phyloP scores from a whole-genome alignment of 225 moss, liverwort and hornwort genomes.

The Physcomitrellopsis africana region DNA sequence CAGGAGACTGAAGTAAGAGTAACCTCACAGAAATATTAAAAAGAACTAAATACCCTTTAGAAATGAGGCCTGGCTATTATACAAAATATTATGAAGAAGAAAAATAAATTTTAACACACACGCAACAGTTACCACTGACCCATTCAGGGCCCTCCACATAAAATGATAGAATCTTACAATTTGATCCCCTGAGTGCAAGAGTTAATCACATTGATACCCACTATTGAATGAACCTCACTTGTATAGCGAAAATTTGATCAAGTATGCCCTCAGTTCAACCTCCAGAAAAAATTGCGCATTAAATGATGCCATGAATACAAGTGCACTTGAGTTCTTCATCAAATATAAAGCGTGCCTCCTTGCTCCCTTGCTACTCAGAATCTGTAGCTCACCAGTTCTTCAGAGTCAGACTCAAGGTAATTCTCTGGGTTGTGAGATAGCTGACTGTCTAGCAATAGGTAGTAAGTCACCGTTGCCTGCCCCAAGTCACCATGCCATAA shows the following conservation, averaged over 20 bases:
- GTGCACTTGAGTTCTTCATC: constrained; percentile 18
- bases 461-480: constrained; percentile 68
- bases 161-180: no score
- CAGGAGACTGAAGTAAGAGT: neutral
- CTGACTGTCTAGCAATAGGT: constrained; percentile 58
- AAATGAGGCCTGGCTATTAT: no score
- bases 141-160: no score
- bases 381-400: constrained; percentile 59
- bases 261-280: constrained; percentile 23
- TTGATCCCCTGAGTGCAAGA: no score
- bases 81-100: no score
- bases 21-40: no score
- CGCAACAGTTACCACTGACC: no score
- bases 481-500: constrained; percentile 27
- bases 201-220: no score
- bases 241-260: constrained; percentile 10
- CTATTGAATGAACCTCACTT: neutral
- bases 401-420: constrained; percentile 46
- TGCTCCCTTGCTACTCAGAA: constrained; percentile 38
- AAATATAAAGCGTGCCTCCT: constrained; percentile 24
- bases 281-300: constrained; percentile 26
- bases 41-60: no score
- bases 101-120: no score
- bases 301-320: constrained; percentile 23
- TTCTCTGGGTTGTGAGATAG: constrained; percentile 45